Conservation (phyloP, 2,329 filamentous ascomycete species). For the Penicillium sp. region DNA sequence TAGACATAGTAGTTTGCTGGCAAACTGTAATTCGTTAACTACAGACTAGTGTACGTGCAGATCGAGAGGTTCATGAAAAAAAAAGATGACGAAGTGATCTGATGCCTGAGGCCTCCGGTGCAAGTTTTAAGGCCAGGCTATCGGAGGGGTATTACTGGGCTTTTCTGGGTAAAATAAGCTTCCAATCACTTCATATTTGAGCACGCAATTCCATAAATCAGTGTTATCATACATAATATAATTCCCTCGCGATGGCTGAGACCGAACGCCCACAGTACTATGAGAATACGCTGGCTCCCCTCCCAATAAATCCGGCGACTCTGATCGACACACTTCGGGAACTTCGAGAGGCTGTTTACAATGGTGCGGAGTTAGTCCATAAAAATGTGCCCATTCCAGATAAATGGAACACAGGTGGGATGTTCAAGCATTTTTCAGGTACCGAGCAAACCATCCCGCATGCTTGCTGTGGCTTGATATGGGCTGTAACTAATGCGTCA, state of each 20-base stretch:
- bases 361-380: conserved; percentile 34
- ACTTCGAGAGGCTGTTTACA: conserved; percentile 36
- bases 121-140: not conserved
- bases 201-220: conserved; percentile 17
- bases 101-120: conserved; percentile 9
- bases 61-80: not conserved
- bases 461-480: not conserved
- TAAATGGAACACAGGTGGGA: conserved; percentile 32
- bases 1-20: conserved; percentile 14
- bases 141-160: not conserved
- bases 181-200: conserved; percentile 11
- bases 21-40: conserved; percentile 1
- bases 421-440: conserved; percentile 41
- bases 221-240: not conserved
- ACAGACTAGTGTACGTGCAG: not conserved
- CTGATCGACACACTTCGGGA: conserved; percentile 30
- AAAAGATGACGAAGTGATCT: conserved; percentile 11
- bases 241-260: conserved; percentile 17
- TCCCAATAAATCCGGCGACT: conserved; percentile 18
- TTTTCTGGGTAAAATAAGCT: not conserved
- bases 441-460: conserved; percentile 11
- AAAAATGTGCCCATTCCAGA: conserved; percentile 28
- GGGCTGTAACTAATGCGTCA: conserved; percentile 7
- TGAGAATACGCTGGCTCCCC: conserved; percentile 23
- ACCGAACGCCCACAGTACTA: conserved; percentile 30